A percentile compares a stretch with the other conserved stretches of the same genome.
These are phyloP conservation scores for Spathaspora passalidarum DNA, from an alignment of 805 yeast species.

Conservation along the genomic window DNA sequence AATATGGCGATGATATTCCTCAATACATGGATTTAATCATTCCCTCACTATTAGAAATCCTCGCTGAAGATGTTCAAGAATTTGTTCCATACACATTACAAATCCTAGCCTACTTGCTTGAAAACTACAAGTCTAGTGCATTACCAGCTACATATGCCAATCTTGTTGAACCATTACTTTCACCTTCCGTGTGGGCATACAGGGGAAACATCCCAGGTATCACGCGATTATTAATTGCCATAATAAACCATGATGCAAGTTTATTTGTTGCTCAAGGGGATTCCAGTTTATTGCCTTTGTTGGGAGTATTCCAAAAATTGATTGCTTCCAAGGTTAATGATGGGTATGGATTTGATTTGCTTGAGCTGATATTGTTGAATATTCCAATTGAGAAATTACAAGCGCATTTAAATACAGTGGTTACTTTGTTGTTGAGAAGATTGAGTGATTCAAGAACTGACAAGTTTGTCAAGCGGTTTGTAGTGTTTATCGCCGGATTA, in stretches of 20 bases:
- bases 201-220: slow-evolving; percentile 93
- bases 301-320: slow-evolving; percentile 95
- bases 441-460: slow-evolving; percentile 81
- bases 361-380: slow-evolving; percentile 62
- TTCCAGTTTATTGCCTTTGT: slow-evolving; percentile 61
- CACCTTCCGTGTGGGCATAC: slow-evolving; percentile 93
- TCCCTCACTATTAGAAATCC: slow-evolving; percentile 62
- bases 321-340: slow-evolving; percentile 84
- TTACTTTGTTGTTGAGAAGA: slow-evolving; percentile 72
- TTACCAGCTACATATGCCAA: slow-evolving; percentile 66
- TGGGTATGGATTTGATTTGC: slow-evolving; percentile 75
- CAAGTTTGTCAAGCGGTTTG: slow-evolving; percentile 68
- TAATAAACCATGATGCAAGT: slow-evolving; percentile 48
- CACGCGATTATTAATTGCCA: slow-evolving; percentile 71
- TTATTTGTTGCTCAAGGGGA: slow-evolving; percentile 34
- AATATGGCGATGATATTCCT: slow-evolving; percentile 38
- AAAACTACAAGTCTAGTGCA: slow-evolving; percentile 40
- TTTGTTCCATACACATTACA: slow-evolving; percentile 93
- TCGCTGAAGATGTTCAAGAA: slow-evolving; percentile 87
- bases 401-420: slow-evolving; percentile 65
- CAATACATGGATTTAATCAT: slow-evolving; percentile 51
- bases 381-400: slow-evolving; percentile 50
- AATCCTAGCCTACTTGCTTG: slow-evolving; percentile 76
- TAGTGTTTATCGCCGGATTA: slow-evolving; percentile 50
- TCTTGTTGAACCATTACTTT: slow-evolving; percentile 74